Conservation (phyloP, 306 rosid species). For the Casuarina glauca region DNA sequence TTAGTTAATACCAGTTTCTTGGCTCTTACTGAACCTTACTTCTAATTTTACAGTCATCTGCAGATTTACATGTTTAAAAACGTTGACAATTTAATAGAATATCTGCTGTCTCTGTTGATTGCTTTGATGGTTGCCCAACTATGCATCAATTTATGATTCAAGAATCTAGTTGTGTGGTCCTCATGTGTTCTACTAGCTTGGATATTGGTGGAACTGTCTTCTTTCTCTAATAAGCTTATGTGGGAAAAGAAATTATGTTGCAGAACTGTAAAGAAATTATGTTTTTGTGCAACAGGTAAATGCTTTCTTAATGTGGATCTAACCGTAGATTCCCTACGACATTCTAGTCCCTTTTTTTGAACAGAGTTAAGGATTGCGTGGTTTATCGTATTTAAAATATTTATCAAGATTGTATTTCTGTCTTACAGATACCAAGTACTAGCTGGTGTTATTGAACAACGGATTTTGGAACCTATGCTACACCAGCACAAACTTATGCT, state of each 20-base stretch:
- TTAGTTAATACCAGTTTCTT: slow-evolving; percentile 18
- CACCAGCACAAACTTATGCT: slow-evolving; percentile 79
- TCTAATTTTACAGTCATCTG: not conserved
- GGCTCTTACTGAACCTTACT: not conserved
- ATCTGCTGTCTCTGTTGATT: not conserved
- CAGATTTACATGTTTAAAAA: not conserved
- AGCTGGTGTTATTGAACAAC: slow-evolving; percentile 80
- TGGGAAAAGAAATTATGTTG: not conserved
- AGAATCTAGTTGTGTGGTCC: not conserved
- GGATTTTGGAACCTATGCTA: slow-evolving; percentile 75
- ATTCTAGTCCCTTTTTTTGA: slow-evolving; percentile 9
- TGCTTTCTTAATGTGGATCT: not conserved
- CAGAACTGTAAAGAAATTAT: not conserved
- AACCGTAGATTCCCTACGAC: not conserved
- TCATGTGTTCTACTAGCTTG: not conserved
- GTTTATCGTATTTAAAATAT: not conserved
- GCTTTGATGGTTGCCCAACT: not conserved
- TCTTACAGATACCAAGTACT: slow-evolving; percentile 68
- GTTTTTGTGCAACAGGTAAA: not conserved
- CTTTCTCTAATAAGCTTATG: not conserved
- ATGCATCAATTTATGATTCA: not conserved
- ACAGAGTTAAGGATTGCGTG: slow-evolving; percentile 9
- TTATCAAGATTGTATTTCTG: slow-evolving; percentile 17
- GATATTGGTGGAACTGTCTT: not conserved
- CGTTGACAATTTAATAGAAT: not conserved